A percentile compares a stretch with the other conserved stretches of the same genome.
These are phyloP conservation scores for Trichothecium roseum DNA, from an alignment of 2,329 filamentous ascomycete species.

Conservation along the genomic window DNA sequence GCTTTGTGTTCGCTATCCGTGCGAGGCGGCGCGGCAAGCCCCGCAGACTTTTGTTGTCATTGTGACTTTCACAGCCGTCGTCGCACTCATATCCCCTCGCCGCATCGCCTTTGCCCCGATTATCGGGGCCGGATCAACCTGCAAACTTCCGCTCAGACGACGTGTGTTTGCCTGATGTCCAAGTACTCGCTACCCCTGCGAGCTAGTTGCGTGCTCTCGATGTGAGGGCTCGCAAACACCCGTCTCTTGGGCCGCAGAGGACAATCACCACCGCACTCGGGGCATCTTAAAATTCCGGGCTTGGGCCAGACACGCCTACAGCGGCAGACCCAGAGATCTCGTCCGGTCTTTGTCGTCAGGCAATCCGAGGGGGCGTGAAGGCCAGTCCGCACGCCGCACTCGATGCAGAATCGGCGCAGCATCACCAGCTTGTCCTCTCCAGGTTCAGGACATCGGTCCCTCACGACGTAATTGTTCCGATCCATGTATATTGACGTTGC, in stretches of 20 bases:
- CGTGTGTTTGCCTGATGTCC: too few relatives aligned
- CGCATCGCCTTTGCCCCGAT: too few relatives aligned
- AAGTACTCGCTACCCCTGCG: too few relatives aligned
- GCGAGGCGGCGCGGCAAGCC: too few relatives aligned
- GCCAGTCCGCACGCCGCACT: slow-evolving; percentile 26
- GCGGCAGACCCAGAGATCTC: slow-evolving; percentile 28
- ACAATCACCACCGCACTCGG: slow-evolving; percentile 22
- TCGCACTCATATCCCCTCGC: too few relatives aligned
- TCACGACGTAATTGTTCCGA: slow-evolving; percentile 15
- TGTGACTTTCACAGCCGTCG: too few relatives aligned
- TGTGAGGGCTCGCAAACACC: background rate
- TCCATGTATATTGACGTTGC: slow-evolving; percentile 21
- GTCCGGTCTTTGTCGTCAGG: slow-evolving; percentile 24
- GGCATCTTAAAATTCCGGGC: slow-evolving; percentile 21
- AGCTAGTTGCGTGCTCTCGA: too few relatives aligned
- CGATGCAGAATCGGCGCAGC: slow-evolving; percentile 30
- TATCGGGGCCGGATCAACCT: too few relatives aligned
- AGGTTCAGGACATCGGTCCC: slow-evolving; percentile 14
- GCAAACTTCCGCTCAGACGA: too few relatives aligned
- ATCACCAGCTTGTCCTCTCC: slow-evolving; percentile 16
- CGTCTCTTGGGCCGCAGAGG: slow-evolving; percentile 23
- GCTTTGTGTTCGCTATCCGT: too few relatives aligned
- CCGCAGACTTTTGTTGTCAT: too few relatives aligned
- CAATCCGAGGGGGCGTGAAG: slow-evolving; percentile 26
- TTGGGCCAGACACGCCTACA: slow-evolving; percentile 26